These are phyloP conservation scores for Candida adriatica DNA, from an alignment of 805 yeast genomes.

Conservation along the genomic window DNA sequence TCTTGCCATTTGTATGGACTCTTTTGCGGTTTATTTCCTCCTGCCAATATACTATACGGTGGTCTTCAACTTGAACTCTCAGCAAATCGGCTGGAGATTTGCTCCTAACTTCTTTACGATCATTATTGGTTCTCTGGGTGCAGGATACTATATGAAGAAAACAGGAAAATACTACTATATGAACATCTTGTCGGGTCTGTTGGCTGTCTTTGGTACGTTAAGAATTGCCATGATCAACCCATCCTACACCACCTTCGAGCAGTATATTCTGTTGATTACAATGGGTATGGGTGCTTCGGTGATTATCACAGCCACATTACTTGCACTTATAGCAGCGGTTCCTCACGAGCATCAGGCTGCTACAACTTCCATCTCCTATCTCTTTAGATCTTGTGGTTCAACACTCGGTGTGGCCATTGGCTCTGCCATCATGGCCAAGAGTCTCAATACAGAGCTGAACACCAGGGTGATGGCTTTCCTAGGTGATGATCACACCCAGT, in stretches of 20 bases:
- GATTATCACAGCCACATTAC: slow-evolving; percentile 56
- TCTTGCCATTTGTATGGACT: slow-evolving; percentile 40
- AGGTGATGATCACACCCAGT: slow-evolving; percentile 30
- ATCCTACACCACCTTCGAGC: slow-evolving; percentile 31
- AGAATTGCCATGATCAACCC: slow-evolving; percentile 30
- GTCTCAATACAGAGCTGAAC: slow-evolving; percentile 28
- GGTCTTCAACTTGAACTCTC: slow-evolving; percentile 45
- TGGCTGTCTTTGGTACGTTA: slow-evolving; percentile 39
- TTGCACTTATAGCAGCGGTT: slow-evolving; percentile 67
- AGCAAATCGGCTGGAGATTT: slow-evolving; percentile 51
- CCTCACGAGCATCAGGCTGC: slow-evolving; percentile 61
- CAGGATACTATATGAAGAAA: slow-evolving; percentile 57
- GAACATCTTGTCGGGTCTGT: slow-evolving; percentile 33
- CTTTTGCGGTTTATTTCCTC: slow-evolving; percentile 42
- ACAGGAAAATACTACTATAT: slow-evolving; percentile 55
- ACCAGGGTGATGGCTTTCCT: slow-evolving; percentile 26
- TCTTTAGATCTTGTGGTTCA: slow-evolving; percentile 61
- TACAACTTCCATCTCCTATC: slow-evolving; percentile 59
- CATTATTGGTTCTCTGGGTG: slow-evolving; percentile 53
- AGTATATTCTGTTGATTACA: slow-evolving; percentile 36
- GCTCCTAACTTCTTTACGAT: slow-evolving; percentile 56
- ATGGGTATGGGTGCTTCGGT: slow-evolving; percentile 53
- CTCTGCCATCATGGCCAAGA: slow-evolving; percentile 51
- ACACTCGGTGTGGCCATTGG: slow-evolving; percentile 60
- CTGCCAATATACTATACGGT: slow-evolving; percentile 56